Base-by-base conservation (phyloP, 2,329 filamentous ascomycete species). In the Neofusicoccum cordaticola region DNA sequence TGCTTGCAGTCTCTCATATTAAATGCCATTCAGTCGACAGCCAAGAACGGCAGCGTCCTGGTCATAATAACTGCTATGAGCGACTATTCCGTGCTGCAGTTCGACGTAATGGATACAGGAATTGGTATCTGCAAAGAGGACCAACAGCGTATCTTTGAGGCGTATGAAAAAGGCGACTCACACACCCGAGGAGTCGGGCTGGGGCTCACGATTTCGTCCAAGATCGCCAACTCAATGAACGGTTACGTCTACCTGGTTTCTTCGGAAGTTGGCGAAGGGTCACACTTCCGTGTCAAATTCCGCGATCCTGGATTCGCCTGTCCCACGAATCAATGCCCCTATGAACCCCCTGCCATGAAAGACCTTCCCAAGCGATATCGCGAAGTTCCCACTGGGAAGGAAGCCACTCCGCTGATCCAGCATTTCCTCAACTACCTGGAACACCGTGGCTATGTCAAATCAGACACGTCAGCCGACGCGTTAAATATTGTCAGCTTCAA, bases 41-140 rank as follows among this genome's bases (percentile, higher is more conserved):
- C 62, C 73, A 4, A 41, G 15, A 39, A 65, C 31, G 79, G 80
- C 8, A 70, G 75, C 1, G 73, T 81, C 2, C 71, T 73, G 3
- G 70, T 82, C 1, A 74, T 69, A 0, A 68, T 77, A 0, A 74
- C 75, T 0, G 64, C 77, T 2, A 65, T 61, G 0, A 61, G 73
- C 2, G 75, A 79, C 15, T 70, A 68, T 8, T 70, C 71, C 69
- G 0, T 68, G 80, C 0, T 67, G 70, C 3, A 73, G 12, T 65
- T 81, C n/a, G 80, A 82, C 45, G 66, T 83, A 1, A 68, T 77
- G 47, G 80, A 83, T 48, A 81, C 75, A 1, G 80, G 80, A 0
- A 68, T 74, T 2, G 80, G 80, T 1, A 80, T 82, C n/a, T 65
- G 66, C 1, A 56, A 66, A 1, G 68, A 73, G 2, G 69, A 81